Evolutionary conservation across 441 rosid genomes (phyloP).

Genomic region (Erodium trifolium): DNA sequence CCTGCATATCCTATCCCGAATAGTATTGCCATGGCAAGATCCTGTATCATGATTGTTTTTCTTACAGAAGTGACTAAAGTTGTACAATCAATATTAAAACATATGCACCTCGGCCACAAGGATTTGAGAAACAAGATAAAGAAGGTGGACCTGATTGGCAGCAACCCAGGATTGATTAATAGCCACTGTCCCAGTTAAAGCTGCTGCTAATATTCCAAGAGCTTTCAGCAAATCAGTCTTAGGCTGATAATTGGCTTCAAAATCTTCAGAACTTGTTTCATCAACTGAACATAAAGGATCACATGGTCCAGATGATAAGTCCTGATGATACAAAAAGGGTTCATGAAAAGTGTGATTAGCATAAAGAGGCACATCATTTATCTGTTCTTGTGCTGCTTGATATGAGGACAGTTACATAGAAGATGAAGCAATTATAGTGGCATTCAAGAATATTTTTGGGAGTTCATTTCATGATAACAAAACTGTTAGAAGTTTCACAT

Average conservation of each 20-base stretch:
- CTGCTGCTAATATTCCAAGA: constrained; percentile 59
- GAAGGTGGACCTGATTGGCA: constrained; percentile 60
- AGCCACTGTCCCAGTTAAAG: constrained; percentile 69
- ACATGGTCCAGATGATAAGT: constrained; percentile 52
- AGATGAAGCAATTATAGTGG: background rate
- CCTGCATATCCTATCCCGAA: constrained; percentile 81
- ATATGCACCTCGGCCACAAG: background rate
- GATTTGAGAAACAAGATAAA: constrained; percentile 6
- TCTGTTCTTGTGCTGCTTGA: background rate
- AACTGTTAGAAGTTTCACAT: constrained; percentile 3
- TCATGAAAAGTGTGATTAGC: constrained; percentile 11
- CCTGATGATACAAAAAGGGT: constrained; percentile 39
- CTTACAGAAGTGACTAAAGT: constrained; percentile 16
- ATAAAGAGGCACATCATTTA: constrained; percentile 1
- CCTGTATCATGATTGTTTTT: constrained; percentile 37
- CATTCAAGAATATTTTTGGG: constrained; percentile 1
- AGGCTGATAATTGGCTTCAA: constrained; percentile 59
- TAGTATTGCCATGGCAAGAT: constrained; percentile 83
- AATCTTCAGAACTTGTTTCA: constrained; percentile 67
- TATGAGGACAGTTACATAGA: background rate
- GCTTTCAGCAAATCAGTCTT: constrained; percentile 77
- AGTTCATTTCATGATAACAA: background rate
- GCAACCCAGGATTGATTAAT: constrained; percentile 94
- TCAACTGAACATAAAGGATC: constrained; percentile 85
- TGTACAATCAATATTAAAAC: background rate